Evolutionary conservation across 768 basidiomycete genomes (phyloP).

Genomic region (Leccinum subgranulosum): DNA sequence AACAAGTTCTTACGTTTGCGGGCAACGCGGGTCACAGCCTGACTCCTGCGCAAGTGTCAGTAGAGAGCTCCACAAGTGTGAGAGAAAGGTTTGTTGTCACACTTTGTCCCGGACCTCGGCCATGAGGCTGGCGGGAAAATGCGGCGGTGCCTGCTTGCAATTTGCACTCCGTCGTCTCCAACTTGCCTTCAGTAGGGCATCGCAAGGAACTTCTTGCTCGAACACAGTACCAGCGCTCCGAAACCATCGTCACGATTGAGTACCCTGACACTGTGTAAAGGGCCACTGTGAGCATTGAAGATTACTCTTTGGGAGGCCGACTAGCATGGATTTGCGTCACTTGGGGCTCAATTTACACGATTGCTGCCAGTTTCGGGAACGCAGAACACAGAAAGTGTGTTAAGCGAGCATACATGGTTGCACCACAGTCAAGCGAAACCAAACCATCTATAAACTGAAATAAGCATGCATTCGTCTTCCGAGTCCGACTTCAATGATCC

Average conservation of each 20-base stretch:
- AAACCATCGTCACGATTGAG: not conserved
- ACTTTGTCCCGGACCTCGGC: not conserved
- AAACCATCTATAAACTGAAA: not conserved
- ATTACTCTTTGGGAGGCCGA: not conserved
- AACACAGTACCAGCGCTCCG: not conserved
- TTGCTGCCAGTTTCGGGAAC: not conserved
- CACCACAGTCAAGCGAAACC: not conserved
- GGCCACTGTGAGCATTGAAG: not conserved
- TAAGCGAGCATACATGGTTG: not conserved
- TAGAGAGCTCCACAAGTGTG: not conserved
- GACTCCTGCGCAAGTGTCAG: not conserved
- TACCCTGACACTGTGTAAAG: not conserved
- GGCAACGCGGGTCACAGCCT: not conserved
- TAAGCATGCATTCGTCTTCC: not conserved
- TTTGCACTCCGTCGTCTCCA: not conserved
- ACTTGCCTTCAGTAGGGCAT: not conserved
- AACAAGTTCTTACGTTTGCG: not conserved
- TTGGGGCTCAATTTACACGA: not conserved
- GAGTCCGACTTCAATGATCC: slow-evolving; percentile 12
- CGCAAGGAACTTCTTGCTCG: not conserved
- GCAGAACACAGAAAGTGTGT: not conserved
- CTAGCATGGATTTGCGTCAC: not conserved
- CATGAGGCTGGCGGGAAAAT: not conserved
- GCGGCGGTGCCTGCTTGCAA: not conserved
- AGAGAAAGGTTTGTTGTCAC: not conserved